These are phyloP conservation scores for Arachis stenosperma DNA, from an alignment of 306 rosid genomes.

Conservation along the genomic window DNA sequence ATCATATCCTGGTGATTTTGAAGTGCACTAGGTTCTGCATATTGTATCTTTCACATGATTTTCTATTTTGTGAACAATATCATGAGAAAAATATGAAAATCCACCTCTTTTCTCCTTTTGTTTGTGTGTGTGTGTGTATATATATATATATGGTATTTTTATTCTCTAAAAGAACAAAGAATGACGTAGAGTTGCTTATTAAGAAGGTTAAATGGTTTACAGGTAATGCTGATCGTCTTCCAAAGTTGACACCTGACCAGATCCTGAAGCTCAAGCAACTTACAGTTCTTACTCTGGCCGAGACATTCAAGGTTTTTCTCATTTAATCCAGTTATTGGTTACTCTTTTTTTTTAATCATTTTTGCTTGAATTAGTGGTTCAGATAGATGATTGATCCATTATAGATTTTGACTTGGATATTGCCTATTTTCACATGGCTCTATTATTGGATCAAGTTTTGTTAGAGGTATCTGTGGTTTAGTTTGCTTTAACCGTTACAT, in stretches of 20 bases:
- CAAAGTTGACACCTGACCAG: constrained; percentile 75
- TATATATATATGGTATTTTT: not conserved
- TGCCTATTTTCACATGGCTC: not conserved
- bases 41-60: not conserved
- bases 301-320: constrained; percentile 72
- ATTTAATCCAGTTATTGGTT: constrained; percentile 5
- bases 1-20: not conserved
- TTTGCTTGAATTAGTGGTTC: constrained; percentile 20
- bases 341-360: constrained; percentile 9
- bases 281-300: constrained; percentile 97
- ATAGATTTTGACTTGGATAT: not conserved
- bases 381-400: constrained; percentile 12
- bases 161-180: too few species aligned
- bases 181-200: constrained; percentile 11
- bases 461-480: constrained; percentile 8
- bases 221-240: constrained; percentile 71
- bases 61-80: not conserved
- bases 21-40: not conserved
- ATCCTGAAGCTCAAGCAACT: constrained; percentile 89
- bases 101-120: not conserved
- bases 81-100: constrained; percentile 3
- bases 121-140: not conserved
- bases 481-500: not conserved
- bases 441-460: not conserved
- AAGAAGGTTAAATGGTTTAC: constrained; percentile 23